Percentiles rank a stretch among this genome's conserved stretches.
Evolutionary conservation across 179 eudicot genomes (phyloP).

Genomic region (Pouteria campechiana): DNA sequence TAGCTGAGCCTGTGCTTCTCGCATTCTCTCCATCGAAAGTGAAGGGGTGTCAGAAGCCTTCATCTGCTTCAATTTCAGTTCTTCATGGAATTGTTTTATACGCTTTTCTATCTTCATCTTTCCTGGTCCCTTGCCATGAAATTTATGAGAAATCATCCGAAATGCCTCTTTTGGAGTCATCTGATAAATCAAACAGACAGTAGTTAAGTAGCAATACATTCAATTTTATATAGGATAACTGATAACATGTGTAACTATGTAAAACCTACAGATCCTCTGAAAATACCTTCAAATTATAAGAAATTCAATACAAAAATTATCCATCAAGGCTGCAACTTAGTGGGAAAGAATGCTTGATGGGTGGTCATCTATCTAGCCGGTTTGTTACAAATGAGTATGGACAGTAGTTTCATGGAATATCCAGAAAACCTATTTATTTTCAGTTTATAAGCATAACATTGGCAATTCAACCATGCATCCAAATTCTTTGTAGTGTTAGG

Average conservation of each 20-base stretch:
- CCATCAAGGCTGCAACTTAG: neutral
- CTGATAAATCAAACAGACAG: slow-evolving; percentile 32
- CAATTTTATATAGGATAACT: too few relatives aligned
- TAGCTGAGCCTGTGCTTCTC: slow-evolving; percentile 63
- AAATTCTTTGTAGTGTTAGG: neutral
- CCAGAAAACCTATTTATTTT: too few relatives aligned
- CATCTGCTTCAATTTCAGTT: slow-evolving; percentile 75
- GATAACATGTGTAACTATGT: neutral
- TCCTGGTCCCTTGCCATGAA: slow-evolving; percentile 92
- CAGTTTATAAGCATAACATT: too few relatives aligned
- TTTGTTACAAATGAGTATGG: too few relatives aligned
- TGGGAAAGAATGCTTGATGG: neutral
- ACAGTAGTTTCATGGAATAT: too few relatives aligned
- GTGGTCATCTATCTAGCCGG: too few relatives aligned
- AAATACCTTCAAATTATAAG: neutral
- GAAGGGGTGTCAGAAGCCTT: slow-evolving; percentile 71
- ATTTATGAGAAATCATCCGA: slow-evolving; percentile 49
- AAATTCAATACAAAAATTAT: neutral
- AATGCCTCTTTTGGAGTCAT: slow-evolving; percentile 88
- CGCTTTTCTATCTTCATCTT: slow-evolving; percentile 87
- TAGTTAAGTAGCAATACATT: neutral
- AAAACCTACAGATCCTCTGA: neutral
- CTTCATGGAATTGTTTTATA: slow-evolving; percentile 66
- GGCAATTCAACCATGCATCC: neutral
- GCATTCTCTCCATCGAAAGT: slow-evolving; percentile 78